Evolutionary conservation across 352 stramenopile genomes (phyloP), one percentile per base, ranked within the genome.

Genomic region (Achlya hypogyna): DNA sequence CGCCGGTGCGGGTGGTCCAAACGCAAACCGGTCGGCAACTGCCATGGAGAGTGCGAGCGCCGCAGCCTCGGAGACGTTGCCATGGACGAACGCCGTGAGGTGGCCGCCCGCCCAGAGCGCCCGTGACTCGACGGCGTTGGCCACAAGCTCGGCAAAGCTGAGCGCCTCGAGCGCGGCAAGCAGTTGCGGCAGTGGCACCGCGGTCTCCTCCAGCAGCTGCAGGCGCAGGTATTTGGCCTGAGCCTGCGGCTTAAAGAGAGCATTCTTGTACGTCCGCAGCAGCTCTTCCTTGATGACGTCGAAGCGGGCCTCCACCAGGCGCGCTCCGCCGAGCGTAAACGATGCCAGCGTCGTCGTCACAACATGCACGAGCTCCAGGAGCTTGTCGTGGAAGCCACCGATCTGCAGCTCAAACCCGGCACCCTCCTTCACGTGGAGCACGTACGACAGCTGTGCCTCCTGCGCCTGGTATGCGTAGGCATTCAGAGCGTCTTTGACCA

Each of bases 351-450:
- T 76, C 2, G 76, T 47, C 47, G 84, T 65, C 28, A 91, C 79
- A n/a, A 86, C 75, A 27, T 88, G 63, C 14, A 88, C 78, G 47
- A 91, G 71, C 42, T 83, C n/a, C 18, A 75, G 65, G 22, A 90
- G 68, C 53, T 91, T 91, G 63, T 91, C 78, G 62, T 87, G 89
- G 51, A 88, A 91, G 16, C 83, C 83, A n/a, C 79, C 78, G 65
- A 86, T 84, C 34, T 88, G 67, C 27, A 91, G 70, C 67, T 90
- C 79, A 35, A 91, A 51, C 0, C 78, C 79, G 14, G 70, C 75
- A 3, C 10, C 49, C 18, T 88, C 83, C 38, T 86, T 90, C 1
- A 87, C 72, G 20, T 78, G 74, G 16, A 91, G 70, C 35, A 77
- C 85, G 68, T 89, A 91, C 69, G 75, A 84, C 35, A 89, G 73